phyloP scores from a whole-genome alignment of 495 filamentous ascomycete genomes.

The Penicillium alfredii region DNA sequence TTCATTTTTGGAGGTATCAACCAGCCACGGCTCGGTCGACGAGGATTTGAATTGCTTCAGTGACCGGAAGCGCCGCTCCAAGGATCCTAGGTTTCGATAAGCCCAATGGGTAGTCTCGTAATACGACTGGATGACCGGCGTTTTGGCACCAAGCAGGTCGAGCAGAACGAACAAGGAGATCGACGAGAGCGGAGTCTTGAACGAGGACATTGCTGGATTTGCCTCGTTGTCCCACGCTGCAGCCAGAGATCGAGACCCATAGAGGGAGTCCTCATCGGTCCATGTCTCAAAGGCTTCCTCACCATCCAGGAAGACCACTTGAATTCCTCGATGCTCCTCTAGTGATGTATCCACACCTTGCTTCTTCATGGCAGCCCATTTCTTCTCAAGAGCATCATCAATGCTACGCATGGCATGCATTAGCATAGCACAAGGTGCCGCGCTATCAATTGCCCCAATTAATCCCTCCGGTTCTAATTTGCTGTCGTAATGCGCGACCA shows the following conservation, averaged over 20 bases:
- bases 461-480: constrained; percentile 79
- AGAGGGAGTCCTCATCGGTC: constrained; percentile 75
- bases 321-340: constrained; percentile 73
- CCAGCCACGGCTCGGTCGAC: constrained; percentile 37
- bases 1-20: constrained; percentile 49
- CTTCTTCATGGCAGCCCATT: constrained; percentile 67
- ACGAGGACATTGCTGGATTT: constrained; percentile 66
- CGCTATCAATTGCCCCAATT: constrained; percentile 90
- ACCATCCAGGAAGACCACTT: constrained; percentile 86
- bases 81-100: constrained; percentile 60
- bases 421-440: constrained; percentile 87
- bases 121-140: constrained; percentile 70
- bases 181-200: constrained; percentile 62
- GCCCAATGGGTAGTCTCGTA: constrained; percentile 92
- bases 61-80: constrained; percentile 65
- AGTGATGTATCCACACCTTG: constrained; percentile 46
- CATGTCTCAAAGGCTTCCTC: constrained; percentile 86
- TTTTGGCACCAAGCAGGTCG: constrained; percentile 71
- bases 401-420: constrained; percentile 78
- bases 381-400: constrained; percentile 69
- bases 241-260: constrained; percentile 77
- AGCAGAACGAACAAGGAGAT: constrained; percentile 91
- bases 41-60: constrained; percentile 48
- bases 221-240: constrained; percentile 62
- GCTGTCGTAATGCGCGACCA: constrained; percentile 94